These are phyloP conservation scores for Orbilia brochopaga DNA, from an alignment of 2,329 filamentous ascomycete genomes.

Conservation along the genomic window DNA sequence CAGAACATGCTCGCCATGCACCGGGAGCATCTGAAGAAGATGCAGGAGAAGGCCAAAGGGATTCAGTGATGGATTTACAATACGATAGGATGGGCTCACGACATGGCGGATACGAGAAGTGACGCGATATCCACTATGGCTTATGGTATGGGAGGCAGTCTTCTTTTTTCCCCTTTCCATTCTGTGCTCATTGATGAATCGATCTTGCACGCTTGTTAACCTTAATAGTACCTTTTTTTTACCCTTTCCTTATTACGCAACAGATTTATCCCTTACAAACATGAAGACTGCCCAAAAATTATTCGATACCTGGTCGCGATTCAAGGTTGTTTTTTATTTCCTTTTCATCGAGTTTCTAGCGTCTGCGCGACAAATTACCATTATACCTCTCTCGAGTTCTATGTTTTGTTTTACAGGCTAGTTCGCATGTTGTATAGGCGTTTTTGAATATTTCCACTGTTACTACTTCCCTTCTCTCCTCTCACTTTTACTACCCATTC, in stretches of 20 bases:
- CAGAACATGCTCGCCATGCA: conserved; percentile 78
- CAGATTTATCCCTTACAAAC: not conserved
- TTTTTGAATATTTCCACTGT: conserved; percentile 14
- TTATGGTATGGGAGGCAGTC: conserved; percentile 33
- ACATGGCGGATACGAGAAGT: conserved; percentile 21
- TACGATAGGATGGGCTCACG: conserved; percentile 15
- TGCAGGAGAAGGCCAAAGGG: conserved; percentile 70
- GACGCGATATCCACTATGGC: conserved; percentile 21
- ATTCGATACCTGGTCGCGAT: conserved; percentile 6
- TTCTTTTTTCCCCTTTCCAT: conserved; percentile 17
- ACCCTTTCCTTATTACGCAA: conserved; percentile 1
- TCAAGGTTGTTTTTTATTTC: not conserved
- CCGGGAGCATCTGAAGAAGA: conserved; percentile 76
- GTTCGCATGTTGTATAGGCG: conserved; percentile 48
- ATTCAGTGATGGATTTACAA: conserved; percentile 17
- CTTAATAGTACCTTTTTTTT: conserved; percentile 11
- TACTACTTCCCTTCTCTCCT: conserved; percentile 10
- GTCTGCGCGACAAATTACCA: not conserved
- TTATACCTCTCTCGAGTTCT: not conserved
- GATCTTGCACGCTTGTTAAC: conserved; percentile 32
- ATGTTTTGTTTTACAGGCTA: conserved; percentile 16
- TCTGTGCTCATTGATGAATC: conserved; percentile 12
- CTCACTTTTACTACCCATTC: conserved; percentile 9
- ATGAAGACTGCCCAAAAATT: conserved; percentile 6
- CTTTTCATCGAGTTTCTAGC: not conserved